Evolutionary conservation across 2,329 filamentous ascomycete genomes (phyloP), one percentile per base, ranked within the genome.

Genomic region (Cordyceps farinosa): DNA sequence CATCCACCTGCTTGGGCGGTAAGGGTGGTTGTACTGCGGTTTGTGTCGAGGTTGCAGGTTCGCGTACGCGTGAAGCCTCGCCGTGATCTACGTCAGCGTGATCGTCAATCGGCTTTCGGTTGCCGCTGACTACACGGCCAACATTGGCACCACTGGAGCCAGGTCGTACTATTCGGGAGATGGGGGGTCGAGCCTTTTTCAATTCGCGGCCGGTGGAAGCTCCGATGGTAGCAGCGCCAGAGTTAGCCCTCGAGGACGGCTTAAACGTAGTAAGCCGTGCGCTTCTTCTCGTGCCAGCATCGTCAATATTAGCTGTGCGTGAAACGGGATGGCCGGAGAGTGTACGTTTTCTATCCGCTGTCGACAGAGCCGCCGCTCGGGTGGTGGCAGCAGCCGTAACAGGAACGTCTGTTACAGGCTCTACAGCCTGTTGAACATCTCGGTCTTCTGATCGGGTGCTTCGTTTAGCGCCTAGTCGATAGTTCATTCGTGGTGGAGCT

Each of bases 91-190:
- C 75, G 62, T 94, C 90, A 78, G 88, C 84, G 45, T 80, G 86
- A 58, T 90, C 84, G 54, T 87, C 84, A 29, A 84, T 66, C 3
- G 88, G 88, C 73, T 95, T 97, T 64, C 93, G 85, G 73, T 95
- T 97, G 29, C 92, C 93, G 73, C 92, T 97, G 51, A 97, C 91
- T 62, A 94, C 91, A 69, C 93, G 86, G 22, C 92, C 91, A 45
- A 96, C 90, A 61, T 85, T 91, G 3, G 90, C 86, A 17, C 84
- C 80, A 65, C 87, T 87, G 15, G 89, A 76, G 71, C 84, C 79
- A 76, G 89, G 76, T 77, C 89, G 82, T 80, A 93, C 70, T 76
- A 88, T 75, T 77, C 89, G 72, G 52, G 85, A 85, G 62, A 87
- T 82, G 3, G 87, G 90, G 67, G 91, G 90, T 70, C 89, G 91